Base-by-base conservation (phyloP, 2,329 filamentous ascomycete species). In the Ascochyta lentis region DNA sequence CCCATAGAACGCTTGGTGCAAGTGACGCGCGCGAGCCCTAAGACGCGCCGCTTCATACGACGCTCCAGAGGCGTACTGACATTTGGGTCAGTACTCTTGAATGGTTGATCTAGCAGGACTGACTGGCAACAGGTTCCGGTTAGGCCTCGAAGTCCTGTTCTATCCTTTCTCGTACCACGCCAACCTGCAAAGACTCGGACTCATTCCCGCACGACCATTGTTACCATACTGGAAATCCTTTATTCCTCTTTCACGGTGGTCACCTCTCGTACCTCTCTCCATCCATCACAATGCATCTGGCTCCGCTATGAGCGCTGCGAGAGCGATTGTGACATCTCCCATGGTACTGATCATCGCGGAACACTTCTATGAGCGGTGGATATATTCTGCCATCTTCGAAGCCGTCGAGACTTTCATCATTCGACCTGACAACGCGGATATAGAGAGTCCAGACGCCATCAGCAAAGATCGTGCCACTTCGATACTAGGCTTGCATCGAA, bases 121-220 rank as follows among this genome's bases (percentile, higher is more conserved):
- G 33, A 56, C 38, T n/a, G 4, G 8, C 22, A 19, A 15, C n/a
- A 75, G 72, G 22, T 59, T 73, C 39, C 67, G 65, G n/a, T 31
- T 71, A 22, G 51, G 54, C 10, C 59, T 74, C 12, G 69, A 73
- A 42, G 16, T 72, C 4, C 27, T 69, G 3, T 69, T 70, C 47
- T 75, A 67, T 51, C 71, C 73, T 4, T 64, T 75, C n/a, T 63
- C 61, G 6, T 72, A 75, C 39, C 67, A 73, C 57, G 63, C 64
- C 5, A 58, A 50, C 39, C 54, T 75, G 19, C 72, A 74, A 60
- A 58, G 68, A 26, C 56, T 75, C 29, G 71, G 69, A 2, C 63
- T 75, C 7, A 40, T 68, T 10, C 61, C 71, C 34, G 63, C 69
- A 37, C 60, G 52, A 19, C 70, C 70, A 19, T 47, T 72, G 7